Evolutionary conservation across 805 yeast species (phyloP).

Genomic region (Kuraishia cidri): DNA sequence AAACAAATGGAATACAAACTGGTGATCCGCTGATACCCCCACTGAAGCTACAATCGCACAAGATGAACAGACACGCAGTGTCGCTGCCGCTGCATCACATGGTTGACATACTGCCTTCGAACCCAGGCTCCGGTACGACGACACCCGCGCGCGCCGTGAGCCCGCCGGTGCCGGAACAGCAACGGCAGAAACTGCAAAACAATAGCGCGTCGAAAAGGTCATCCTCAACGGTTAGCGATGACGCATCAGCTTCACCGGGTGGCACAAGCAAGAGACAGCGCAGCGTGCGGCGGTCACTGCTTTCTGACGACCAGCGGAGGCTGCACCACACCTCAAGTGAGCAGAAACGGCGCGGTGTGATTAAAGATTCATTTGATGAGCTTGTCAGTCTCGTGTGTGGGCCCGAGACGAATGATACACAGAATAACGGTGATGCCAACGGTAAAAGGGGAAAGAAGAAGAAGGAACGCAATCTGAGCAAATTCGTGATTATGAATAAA

Average conservation of each 20-base stretch:
- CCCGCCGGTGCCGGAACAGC: no score
- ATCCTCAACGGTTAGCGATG: neutral
- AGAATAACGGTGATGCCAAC: constrained; percentile 6
- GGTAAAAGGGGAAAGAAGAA: constrained; percentile 8
- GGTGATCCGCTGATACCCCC: neutral
- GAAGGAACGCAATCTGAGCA: constrained; percentile 7
- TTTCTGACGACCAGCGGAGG: constrained; percentile 23
- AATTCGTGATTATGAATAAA: constrained; percentile 14
- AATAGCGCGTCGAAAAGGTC: neutral
- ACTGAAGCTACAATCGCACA: constrained; percentile 2
- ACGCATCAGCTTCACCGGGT: neutral
- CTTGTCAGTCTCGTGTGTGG: constrained; percentile 16
- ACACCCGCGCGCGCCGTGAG: neutral
- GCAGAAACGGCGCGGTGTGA: constrained; percentile 24
- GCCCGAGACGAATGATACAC: constrained; percentile 5
- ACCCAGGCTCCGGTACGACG: neutral
- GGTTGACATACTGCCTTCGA: no score
- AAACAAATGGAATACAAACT: neutral
- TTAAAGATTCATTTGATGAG: constrained; percentile 25
- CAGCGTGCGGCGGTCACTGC: constrained; percentile 3
- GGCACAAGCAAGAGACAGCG: neutral
- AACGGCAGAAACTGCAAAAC: neutral
- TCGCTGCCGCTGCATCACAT: constrained; percentile 3
- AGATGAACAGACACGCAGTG: neutral
- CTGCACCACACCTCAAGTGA: constrained; percentile 26